Percentiles rank a stretch among this genome's conserved stretches.
These are phyloP conservation scores for Kwoniella shandongensis DNA, from an alignment of 768 basidiomycete genomes.

Conservation along the genomic window DNA sequence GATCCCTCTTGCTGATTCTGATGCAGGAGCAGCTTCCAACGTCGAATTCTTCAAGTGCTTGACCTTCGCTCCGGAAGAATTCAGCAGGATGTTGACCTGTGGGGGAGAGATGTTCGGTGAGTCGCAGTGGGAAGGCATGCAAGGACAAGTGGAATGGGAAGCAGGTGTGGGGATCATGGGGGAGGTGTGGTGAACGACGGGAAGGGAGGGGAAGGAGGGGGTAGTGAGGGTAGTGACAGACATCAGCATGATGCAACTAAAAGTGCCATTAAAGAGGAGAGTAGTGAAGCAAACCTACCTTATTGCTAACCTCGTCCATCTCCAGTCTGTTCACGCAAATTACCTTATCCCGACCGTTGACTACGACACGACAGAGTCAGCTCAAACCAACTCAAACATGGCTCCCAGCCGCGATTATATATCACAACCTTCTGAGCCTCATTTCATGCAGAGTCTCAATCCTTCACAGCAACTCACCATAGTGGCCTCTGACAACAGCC, in stretches of 20 bases:
- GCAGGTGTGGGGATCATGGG: too few species aligned
- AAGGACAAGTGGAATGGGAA: not conserved
- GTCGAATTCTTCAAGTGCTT: slow-evolving; percentile 48
- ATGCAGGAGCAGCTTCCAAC: slow-evolving; percentile 48
- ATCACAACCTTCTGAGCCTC: too few species aligned
- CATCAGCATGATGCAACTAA: not conserved
- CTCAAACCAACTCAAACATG: too few species aligned
- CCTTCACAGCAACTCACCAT: slow-evolving; percentile 45
- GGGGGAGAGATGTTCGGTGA: not conserved
- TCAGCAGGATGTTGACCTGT: slow-evolving; percentile 47
- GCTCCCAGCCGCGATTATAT: too few species aligned
- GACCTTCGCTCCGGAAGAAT: slow-evolving; percentile 49
- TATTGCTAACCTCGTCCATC: slow-evolving; percentile 43
- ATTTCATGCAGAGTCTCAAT: too few species aligned
- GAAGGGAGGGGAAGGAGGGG: not conserved
- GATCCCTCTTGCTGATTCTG: slow-evolving; percentile 47
- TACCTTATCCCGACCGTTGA: slow-evolving; percentile 53
- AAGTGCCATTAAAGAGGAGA: not conserved
- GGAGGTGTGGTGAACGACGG: too few species aligned
- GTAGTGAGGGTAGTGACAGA: not conserved
- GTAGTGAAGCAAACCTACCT: slow-evolving; percentile 27
- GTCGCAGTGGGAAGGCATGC: not conserved
- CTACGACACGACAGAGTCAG: too few species aligned
- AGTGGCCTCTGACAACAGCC: slow-evolving; percentile 50
- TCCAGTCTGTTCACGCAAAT: slow-evolving; percentile 51